Base-by-base conservation (phyloP, 495 filamentous ascomycete species). In the Penicillium salamii region DNA sequence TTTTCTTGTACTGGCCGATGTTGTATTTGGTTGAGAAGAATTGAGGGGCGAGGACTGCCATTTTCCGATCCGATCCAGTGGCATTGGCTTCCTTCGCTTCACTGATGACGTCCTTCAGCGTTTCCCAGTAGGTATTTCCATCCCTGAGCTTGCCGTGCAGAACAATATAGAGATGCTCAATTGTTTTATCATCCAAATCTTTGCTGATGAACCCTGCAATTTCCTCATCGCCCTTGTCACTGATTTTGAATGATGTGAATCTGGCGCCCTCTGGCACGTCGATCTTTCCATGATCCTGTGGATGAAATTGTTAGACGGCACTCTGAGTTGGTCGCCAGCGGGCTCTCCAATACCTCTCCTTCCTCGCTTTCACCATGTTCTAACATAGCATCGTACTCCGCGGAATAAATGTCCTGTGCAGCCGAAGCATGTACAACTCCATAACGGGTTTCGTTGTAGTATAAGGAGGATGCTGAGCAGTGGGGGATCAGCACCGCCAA, bases 11-110 rank as follows among this genome's bases (percentile, higher is more conserved):
- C 35, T 55, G 52, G 34, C 52, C 52, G 24, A 46, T 41, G 40
- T 55, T 50, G 40, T 33, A 50, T 46, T 55, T 50, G 15, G 32
- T 55, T n/a, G 52, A 55, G 46, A 55, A 55, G 20, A 55, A 55
- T 23, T 55, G 52, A 24, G 52, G 52, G 32, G 52, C 46, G 21
- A 55, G 52, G 12, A 55, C 52, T 50, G 40, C 52, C 40, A 55
- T 46, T 55, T 55, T 41, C 21, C 40, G 46, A 26, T 55, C 46
- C 17, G 46, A 40, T 50, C 46, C 52, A 24, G 52, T 24, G 40
- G 39, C 49, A 33, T 50, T 41, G 29, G 49, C 46, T 1, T 50
- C 40, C 41, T 34, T 45, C 39, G 52, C 52, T 12, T 55, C 23
- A 7, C 37, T 32, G 35, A 55, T 50, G 40, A 46, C 15, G 15